Percentiles rank a stretch among this genome's conserved stretches.
Evolutionary conservation across 345 rosid genomes (phyloP).

Genomic region (Pelargonium nanum): DNA sequence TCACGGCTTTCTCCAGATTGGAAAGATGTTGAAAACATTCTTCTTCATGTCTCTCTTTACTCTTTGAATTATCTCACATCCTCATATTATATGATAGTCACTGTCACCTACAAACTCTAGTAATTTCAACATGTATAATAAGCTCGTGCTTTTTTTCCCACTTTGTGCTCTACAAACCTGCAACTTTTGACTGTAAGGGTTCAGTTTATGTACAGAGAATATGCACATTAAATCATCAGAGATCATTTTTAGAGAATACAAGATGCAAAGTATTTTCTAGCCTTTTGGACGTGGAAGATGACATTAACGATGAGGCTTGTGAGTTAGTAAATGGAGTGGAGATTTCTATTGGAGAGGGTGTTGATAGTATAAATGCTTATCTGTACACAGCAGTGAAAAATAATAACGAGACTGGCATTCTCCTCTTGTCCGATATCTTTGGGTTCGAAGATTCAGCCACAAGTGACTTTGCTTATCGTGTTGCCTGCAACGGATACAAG

Average conservation of each 20-base stretch:
- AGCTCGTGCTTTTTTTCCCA: neutral
- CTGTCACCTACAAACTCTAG: too few relatives aligned
- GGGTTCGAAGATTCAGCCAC: conserved; percentile 80
- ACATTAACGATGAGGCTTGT: conserved; percentile 49
- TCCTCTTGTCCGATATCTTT: conserved; percentile 63
- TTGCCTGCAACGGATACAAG: conserved; percentile 90
- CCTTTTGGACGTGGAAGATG: conserved; percentile 31
- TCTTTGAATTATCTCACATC: too few relatives aligned
- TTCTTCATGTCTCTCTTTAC: too few relatives aligned
- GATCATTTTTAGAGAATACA: conserved; percentile 5
- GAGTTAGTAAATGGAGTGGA: conserved; percentile 66
- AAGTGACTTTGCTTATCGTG: conserved; percentile 74
- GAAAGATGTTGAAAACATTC: too few relatives aligned
- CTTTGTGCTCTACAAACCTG: neutral
- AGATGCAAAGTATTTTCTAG: conserved; percentile 18
- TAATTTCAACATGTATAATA: neutral
- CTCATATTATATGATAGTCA: too few relatives aligned
- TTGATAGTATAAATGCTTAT: conserved; percentile 47
- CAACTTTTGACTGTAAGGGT: conserved; percentile 29
- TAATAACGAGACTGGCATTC: conserved; percentile 61
- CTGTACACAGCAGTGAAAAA: conserved; percentile 77
- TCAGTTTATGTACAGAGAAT: conserved; percentile 47
- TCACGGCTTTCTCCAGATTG: too few relatives aligned
- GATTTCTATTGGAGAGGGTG: conserved; percentile 46
- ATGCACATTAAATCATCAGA: conserved; percentile 16